Base-by-base conservation (phyloP, 805 yeast genomes). In the Pichia occidentalis region DNA sequence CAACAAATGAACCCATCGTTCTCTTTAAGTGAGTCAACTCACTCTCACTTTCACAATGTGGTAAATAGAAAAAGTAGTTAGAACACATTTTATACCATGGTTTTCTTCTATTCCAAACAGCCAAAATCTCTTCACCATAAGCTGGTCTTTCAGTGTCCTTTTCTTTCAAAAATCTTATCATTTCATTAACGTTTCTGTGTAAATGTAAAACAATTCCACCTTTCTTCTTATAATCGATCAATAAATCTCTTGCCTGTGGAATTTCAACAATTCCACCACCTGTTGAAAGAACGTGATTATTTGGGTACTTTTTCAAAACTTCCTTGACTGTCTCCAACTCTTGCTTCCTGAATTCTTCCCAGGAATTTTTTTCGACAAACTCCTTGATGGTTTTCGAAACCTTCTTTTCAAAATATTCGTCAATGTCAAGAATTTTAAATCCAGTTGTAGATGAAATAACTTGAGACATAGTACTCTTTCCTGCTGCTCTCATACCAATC, bases 401-500 rank as follows among this genome's bases (percentile, higher is more conserved):
- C 35, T 64, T 63, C 33, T 69, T 63, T 51, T 84, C 95, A 44
- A 90, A 73, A 19, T 71, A 68, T 10, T 68, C 65, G 57, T 92
- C 99, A 42, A 90, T 62, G 53, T 92, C 99, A 26, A 85, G 55
- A 38, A 81, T 70, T 38, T 69, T 60, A 62, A 78, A 80, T 16
- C 85, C 88, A 40, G 85, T 63, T 24, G 73, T 68, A 21, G 71
- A 61, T 7, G 95, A 80, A 49, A 84, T 75, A 80, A 95, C 82
- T 45, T 74, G 70, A 29, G 95, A 80, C 51, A 87, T 70, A 1
- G 95, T 81, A 4, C 95, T 75, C 61, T 92, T 92, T 16, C 98
- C 98, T 17, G 96, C 95, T 14, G 96, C 98, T 58, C 98, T 75
- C 98, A 92, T 92, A 29, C 98, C 98, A 56, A 92, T 82, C 27